These are phyloP conservation scores for Hanseniaspora sp. DNA, from an alignment of 1,139 yeast genomes.

Conservation along the genomic window DNA sequence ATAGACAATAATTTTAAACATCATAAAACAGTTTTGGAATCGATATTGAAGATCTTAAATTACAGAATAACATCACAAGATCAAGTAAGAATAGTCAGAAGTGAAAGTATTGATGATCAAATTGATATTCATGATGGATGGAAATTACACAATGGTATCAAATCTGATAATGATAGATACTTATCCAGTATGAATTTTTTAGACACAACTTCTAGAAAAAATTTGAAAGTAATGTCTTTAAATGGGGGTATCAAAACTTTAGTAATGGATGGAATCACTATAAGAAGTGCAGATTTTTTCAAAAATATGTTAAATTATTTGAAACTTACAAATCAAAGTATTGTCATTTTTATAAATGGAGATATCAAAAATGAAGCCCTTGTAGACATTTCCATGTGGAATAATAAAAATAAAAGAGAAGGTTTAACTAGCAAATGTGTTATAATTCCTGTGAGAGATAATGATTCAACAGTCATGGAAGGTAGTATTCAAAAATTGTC, in stretches of 20 bases:
- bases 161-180: constrained; percentile 25
- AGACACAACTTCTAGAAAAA: constrained; percentile 17
- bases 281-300: constrained; percentile 24
- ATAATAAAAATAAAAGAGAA: constrained; percentile 26
- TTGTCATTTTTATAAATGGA: constrained; percentile 24
- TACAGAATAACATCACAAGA: constrained; percentile 25
- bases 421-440: constrained; percentile 20
- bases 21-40: constrained; percentile 14
- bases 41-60: constrained; percentile 22
- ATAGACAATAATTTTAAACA: constrained; percentile 6
- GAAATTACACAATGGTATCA: constrained; percentile 24
- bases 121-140: constrained; percentile 27
- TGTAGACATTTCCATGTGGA: constrained; percentile 25
- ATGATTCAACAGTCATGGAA: constrained; percentile 20
- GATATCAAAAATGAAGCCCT: constrained; percentile 27
- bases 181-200: constrained; percentile 23
- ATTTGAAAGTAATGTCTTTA: constrained; percentile 24
- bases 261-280: constrained; percentile 24
- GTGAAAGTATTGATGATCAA: constrained; percentile 23
- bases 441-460: constrained; percentile 22
- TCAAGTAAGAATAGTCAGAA: constrained; percentile 25
- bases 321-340: constrained; percentile 21
- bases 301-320: constrained; percentile 26
- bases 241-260: constrained; percentile 23
- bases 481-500: constrained; percentile 17